Percentiles rank a stretch among this genome's conserved stretches.
These are phyloP conservation scores for Aspergillus vadensis DNA, from an alignment of 2,329 filamentous ascomycete species.

Conservation along the genomic window DNA sequence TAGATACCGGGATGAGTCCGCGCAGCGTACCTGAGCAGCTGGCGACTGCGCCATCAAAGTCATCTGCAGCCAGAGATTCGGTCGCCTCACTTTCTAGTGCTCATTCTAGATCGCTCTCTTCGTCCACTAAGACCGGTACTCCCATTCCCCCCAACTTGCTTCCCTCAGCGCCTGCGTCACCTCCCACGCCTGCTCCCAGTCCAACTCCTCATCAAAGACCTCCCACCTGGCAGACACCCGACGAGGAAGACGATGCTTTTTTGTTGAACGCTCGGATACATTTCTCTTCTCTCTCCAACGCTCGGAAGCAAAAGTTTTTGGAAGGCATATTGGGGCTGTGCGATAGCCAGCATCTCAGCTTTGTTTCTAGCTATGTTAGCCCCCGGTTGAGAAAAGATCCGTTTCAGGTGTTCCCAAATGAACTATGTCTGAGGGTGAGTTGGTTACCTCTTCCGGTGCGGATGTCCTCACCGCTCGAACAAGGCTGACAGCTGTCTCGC, in stretches of 20 bases:
- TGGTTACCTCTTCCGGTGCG: neutral
- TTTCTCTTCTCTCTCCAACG: conserved; percentile 75
- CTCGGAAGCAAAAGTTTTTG: conserved; percentile 77
- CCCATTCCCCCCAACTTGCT: conserved; percentile 62
- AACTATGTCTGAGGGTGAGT: conserved; percentile 82
- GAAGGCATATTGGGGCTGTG: conserved; percentile 90
- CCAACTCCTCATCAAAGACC: conserved; percentile 64
- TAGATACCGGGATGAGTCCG: conserved; percentile 35
- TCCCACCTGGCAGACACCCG: conserved; percentile 50
- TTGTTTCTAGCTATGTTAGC: conserved; percentile 94
- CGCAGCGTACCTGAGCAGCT: conserved; percentile 32
- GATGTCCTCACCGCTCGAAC: neutral
- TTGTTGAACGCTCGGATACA: conserved; percentile 76
- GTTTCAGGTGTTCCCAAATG: conserved; percentile 87
- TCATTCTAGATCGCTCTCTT: conserved; percentile 47
- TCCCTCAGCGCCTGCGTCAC: conserved; percentile 65
- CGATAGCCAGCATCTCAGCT: conserved; percentile 91
- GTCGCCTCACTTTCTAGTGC: conserved; percentile 26
- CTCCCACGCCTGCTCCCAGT: conserved; percentile 67
- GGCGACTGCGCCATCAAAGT: conserved; percentile 32
- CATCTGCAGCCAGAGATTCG: conserved; percentile 32
- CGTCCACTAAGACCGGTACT: conserved; percentile 53
- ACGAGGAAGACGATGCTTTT: conserved; percentile 77
- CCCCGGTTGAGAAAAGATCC: conserved; percentile 94
- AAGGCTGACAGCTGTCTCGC: conserved; percentile 17